phyloP scores from a whole-genome alignment of 257 asterid genomes.

The Prunella vulgaris region DNA sequence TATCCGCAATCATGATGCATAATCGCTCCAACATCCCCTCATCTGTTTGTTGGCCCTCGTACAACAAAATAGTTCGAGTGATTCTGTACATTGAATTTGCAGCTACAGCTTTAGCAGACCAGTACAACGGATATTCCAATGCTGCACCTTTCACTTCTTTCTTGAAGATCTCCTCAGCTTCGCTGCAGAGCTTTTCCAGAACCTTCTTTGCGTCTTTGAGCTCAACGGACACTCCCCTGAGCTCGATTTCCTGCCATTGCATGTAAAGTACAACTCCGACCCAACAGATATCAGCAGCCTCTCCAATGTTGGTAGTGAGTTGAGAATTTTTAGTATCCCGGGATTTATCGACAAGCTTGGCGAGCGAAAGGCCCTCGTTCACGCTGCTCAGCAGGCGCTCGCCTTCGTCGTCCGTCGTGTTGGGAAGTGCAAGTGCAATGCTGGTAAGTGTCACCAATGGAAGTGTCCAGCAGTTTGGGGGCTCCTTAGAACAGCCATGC shows the following conservation, averaged over 20 bases:
- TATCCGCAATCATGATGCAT: constrained; percentile 7
- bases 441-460: constrained; percentile 31
- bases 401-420: not conserved
- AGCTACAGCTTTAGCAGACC: constrained; percentile 6
- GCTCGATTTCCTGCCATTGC: constrained; percentile 20
- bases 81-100: constrained; percentile 18
- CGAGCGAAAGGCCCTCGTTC: constrained; percentile 20
- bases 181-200: not conserved
- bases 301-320: constrained; percentile 7
- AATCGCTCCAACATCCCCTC: not conserved
- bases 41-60: not conserved
- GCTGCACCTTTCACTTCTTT: not conserved
- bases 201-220: not conserved
- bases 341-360: not conserved
- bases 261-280: constrained; percentile 12
- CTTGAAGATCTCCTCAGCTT: constrained; percentile 4
- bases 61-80: not conserved
- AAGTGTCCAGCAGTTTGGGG: constrained; percentile 29
- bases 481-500: constrained; percentile 12
- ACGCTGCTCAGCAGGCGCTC: constrained; percentile 17
- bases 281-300: constrained; percentile 31
- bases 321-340: not conserved
- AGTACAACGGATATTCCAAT: not conserved
- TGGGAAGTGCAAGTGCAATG: constrained; percentile 23
- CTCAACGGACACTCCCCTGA: not conserved